A percentile compares a stretch with the other conserved stretches of the same genome.
Evolutionary conservation across 805 yeast species (phyloP).

Genomic region (Teunomyces cretensis): DNA sequence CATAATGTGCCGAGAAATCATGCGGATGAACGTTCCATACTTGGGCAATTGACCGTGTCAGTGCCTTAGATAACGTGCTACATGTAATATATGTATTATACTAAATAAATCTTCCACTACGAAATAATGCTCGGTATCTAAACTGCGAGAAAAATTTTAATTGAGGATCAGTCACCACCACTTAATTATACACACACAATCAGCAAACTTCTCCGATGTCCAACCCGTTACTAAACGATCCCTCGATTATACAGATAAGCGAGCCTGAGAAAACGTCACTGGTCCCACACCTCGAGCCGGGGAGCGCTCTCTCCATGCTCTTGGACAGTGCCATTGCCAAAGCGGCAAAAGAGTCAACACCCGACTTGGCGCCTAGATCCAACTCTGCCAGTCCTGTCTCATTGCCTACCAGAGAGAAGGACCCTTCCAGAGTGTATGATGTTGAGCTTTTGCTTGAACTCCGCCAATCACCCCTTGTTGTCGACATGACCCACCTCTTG

Average conservation of each 20-base stretch:
- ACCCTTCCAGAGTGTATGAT: conserved; percentile 21
- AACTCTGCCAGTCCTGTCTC: conserved; percentile 10
- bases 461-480: conserved; percentile 27
- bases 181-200: background rate
- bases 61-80: too few relatives aligned
- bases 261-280: conserved; percentile 3
- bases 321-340: conserved; percentile 48
- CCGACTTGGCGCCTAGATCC: conserved; percentile 26
- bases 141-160: conserved; percentile 2
- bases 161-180: conserved; percentile 3
- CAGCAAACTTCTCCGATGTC: conserved; percentile 1
- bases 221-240: conserved; percentile 29
- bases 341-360: conserved; percentile 45
- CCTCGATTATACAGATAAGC: conserved; percentile 26
- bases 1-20: conserved; percentile 78
- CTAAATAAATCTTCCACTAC: too few relatives aligned
- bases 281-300: conserved; percentile 22
- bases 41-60: conserved; percentile 25
- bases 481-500: conserved; percentile 21
- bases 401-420: background rate
- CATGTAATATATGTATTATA: conserved; percentile 5
- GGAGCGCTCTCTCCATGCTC: conserved; percentile 39
- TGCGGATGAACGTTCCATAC: conserved; percentile 70
- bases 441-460: conserved; percentile 30
- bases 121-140: background rate